These are phyloP conservation scores for Ustilago crameri DNA, from an alignment of 1,284 basidiomycete species.

Conservation along the genomic window DNA sequence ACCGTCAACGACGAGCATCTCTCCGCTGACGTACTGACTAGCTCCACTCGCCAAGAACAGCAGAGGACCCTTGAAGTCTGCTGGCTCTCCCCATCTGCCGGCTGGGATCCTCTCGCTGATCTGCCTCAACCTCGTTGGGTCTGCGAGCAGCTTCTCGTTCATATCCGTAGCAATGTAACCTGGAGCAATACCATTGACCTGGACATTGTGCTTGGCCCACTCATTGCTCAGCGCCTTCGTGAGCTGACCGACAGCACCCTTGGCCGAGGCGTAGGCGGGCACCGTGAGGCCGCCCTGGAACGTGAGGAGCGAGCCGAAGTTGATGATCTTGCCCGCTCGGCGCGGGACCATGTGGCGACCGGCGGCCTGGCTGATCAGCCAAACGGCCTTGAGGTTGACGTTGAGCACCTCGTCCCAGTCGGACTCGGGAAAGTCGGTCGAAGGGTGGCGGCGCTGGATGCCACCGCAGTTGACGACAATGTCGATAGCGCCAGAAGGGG, in stretches of 20 bases:
- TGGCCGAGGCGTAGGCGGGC: conserved; percentile 89
- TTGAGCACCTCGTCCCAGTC: conserved; percentile 81
- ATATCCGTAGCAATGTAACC: conserved; percentile 63
- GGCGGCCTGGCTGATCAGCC: conserved; percentile 53
- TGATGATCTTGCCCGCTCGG: conserved; percentile 58
- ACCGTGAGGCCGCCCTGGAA: conserved; percentile 70
- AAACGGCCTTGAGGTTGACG: conserved; percentile 61
- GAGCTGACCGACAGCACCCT: conserved; percentile 76
- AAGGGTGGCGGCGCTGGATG: conserved; percentile 74
- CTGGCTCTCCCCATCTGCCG: conserved; percentile 84
- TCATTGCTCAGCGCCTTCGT: conserved; percentile 73
- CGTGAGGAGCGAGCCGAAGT: conserved; percentile 61
- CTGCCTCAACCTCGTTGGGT: conserved; percentile 81
- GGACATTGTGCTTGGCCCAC: conserved; percentile 83
- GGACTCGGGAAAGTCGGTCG: conserved; percentile 80
- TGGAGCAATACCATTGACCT: conserved; percentile 83
- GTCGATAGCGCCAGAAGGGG: conserved; percentile 76
- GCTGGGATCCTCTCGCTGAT: conserved; percentile 77
- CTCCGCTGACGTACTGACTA: conserved; percentile 89
- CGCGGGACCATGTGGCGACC: conserved; percentile 57
- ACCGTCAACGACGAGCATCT: conserved; percentile 71
- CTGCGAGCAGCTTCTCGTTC: conserved; percentile 80
- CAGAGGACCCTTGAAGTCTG: conserved; percentile 88
- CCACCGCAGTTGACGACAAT: conserved; percentile 94
- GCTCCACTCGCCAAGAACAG: conserved; percentile 89